A percentile compares a stretch with the other conserved stretches of the same genome.
Conservation (phyloP, 106 monocot genomes). For the Allium cepa region DNA sequence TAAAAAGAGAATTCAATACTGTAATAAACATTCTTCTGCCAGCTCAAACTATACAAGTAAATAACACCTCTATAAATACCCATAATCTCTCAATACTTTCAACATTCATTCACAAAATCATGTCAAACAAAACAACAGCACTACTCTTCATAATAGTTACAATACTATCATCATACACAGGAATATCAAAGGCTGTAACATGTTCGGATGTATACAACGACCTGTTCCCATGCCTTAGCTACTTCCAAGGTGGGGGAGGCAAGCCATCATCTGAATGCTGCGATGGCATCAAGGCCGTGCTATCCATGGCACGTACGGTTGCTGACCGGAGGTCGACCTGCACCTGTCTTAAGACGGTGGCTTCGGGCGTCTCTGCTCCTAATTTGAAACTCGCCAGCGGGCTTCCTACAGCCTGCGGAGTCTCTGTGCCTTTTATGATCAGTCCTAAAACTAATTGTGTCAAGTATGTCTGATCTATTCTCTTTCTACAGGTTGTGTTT, state of each 20-base stretch:
- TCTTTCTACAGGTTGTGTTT: neutral
- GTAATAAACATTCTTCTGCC: too few species aligned
- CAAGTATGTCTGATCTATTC: constrained; percentile 1
- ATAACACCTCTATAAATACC: neutral
- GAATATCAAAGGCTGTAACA: neutral
- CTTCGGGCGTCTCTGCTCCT: neutral
- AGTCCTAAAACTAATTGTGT: constrained; percentile 1
- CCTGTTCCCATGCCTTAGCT: constrained; percentile 4
- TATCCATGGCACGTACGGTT: neutral
- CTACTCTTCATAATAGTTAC: neutral
- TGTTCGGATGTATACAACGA: constrained; percentile 1
- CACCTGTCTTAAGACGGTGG: constrained; percentile 2
- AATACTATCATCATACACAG: neutral
- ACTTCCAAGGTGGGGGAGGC: constrained; percentile 30
- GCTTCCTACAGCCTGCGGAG: neutral
- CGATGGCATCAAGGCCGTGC: neutral
- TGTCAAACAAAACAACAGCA: too few species aligned
- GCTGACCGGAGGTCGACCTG: neutral
- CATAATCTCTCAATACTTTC: neutral
- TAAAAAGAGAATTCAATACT: too few species aligned
- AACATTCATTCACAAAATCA: neutral
- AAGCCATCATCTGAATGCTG: neutral
- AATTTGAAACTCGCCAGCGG: neutral
- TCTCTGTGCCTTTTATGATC: neutral
- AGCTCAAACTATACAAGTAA: too few species aligned